Conservation (phyloP, 208 protist species). For the Balamuthia mandrillaris region DNA sequence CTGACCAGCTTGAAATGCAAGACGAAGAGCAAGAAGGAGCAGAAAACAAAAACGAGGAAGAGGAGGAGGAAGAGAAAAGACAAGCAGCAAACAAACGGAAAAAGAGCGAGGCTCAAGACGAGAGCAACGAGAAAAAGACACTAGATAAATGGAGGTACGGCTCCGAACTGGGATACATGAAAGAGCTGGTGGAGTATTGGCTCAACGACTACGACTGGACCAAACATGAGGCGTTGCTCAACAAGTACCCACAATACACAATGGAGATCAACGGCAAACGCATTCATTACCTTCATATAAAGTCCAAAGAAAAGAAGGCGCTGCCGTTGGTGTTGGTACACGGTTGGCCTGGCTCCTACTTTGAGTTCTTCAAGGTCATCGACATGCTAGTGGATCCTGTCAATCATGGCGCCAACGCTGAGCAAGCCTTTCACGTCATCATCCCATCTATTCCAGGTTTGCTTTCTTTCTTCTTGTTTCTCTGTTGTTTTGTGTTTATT, state of each 20-base stretch:
- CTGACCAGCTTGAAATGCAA: conserved; percentile 19
- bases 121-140: no score
- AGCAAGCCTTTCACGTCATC: conserved; percentile 18
- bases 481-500: no score
- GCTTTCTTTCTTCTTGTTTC: neutral
- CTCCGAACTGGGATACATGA: neutral
- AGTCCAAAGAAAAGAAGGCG: neutral
- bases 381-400: neutral
- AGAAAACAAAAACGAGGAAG: neutral
- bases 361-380: conserved; percentile 31
- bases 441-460: neutral
- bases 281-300: conserved; percentile 5
- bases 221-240: conserved; percentile 22
- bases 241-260: conserved; percentile 25
- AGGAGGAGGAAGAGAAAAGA: conserved; percentile 6
- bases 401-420: neutral
- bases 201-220: conserved; percentile 26
- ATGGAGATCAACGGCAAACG: conserved; percentile 4
- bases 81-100: no score
- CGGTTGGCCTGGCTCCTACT: conserved; percentile 27
- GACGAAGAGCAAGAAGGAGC: neutral
- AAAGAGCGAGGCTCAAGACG: no score
- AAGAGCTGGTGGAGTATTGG: conserved; percentile 25
- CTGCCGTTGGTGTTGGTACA: neutral
- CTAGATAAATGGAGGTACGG: no score